These are phyloP conservation scores for Cytospora piceicola DNA, from an alignment of 2,329 filamentous ascomycete species.

Conservation along the genomic window DNA sequence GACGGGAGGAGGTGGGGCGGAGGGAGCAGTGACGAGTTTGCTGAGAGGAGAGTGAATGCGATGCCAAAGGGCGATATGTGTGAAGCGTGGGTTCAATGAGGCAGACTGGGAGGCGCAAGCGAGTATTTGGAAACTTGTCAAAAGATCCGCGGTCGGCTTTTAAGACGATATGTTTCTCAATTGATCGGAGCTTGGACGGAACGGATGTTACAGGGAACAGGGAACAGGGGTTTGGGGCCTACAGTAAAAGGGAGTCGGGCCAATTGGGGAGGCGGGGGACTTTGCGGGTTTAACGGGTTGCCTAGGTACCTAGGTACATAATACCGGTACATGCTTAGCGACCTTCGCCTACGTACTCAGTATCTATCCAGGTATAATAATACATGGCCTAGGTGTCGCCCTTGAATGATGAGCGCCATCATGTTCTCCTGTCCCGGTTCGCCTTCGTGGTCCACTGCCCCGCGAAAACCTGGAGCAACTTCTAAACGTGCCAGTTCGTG, in stretches of 20 bases:
- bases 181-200: conserved; percentile 16
- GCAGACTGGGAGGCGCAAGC: background rate
- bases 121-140: conserved; percentile 9
- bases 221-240: conserved; percentile 1
- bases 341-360: too few relatives aligned
- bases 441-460: too few relatives aligned
- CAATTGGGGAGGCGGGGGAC: conserved; percentile 13
- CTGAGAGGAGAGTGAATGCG: conserved; percentile 19
- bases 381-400: too few relatives aligned
- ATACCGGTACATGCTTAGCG: too few relatives aligned
- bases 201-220: conserved; percentile 4
- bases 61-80: background rate
- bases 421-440: too few relatives aligned
- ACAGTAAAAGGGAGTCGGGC: conserved; percentile 2
- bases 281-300: conserved; percentile 11
- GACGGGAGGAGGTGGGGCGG: conserved; percentile 6
- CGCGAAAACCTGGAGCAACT: too few relatives aligned
- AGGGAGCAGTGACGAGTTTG: conserved; percentile 1
- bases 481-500: too few relatives aligned
- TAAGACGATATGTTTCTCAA: conserved; percentile 11
- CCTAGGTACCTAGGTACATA: too few relatives aligned
- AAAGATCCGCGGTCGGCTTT: conserved; percentile 24
- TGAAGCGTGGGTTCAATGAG: background rate
- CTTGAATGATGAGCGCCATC: too few relatives aligned
- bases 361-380: too few relatives aligned